A percentile compares a stretch with the other conserved stretches of the same genome.
Conservation (phyloP, 805 yeast genomes). For the Ogataea ramenticola region DNA sequence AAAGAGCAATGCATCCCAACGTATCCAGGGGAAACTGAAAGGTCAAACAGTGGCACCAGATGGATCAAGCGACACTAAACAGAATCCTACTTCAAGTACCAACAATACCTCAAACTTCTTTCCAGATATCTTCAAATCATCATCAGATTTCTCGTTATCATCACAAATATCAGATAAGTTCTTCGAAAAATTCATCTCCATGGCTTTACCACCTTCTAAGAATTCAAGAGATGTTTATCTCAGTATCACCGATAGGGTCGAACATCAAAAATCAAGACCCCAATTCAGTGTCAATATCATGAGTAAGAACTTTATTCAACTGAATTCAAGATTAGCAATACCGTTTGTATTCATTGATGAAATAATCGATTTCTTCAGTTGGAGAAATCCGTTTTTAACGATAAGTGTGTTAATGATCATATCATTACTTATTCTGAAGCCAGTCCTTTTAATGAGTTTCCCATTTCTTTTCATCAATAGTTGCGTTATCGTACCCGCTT, state of each 20-base stretch:
- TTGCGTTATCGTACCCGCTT: constrained; percentile 63
- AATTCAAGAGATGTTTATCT: constrained; percentile 34
- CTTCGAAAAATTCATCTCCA: constrained; percentile 60
- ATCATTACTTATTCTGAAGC: constrained; percentile 46
- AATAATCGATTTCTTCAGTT: constrained; percentile 45
- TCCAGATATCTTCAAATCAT: constrained; percentile 1
- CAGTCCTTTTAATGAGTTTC: constrained; percentile 43
- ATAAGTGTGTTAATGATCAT: constrained; percentile 40
- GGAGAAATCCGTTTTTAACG: constrained; percentile 61
- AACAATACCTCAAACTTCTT: constrained; percentile 1
- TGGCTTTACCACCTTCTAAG: constrained; percentile 64
- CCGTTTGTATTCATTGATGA: constrained; percentile 59
- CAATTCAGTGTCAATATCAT: constrained; percentile 60
- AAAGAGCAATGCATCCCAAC: background rate
- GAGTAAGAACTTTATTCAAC: constrained; percentile 57
- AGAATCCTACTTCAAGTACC: constrained; percentile 2
- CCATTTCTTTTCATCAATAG: constrained; percentile 51
- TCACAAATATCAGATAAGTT: constrained; percentile 54
- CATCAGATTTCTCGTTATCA: constrained; percentile 12
- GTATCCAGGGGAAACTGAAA: too few relatives aligned
- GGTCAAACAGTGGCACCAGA: background rate
- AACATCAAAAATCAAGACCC: constrained; percentile 57
- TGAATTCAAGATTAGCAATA: constrained; percentile 54
- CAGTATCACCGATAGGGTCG: constrained; percentile 45
- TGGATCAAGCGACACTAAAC: too few relatives aligned